Evolutionary conservation across 371 early-diverging fungal genomes (phyloP).

Genomic region (Mucor mucedo): DNA sequence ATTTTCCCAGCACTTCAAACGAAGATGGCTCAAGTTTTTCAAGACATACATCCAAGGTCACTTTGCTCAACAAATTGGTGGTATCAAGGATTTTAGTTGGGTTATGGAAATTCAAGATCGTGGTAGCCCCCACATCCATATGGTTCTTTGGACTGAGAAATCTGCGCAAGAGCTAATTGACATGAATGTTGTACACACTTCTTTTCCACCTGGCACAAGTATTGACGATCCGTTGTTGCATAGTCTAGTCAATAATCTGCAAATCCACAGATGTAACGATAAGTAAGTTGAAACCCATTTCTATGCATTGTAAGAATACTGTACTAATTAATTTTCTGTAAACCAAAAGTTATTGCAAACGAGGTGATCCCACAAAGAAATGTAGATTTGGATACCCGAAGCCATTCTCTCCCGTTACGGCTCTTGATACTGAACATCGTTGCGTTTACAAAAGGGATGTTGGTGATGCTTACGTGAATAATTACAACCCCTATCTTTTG

Average conservation of each 20-base stretch:
- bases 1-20: constrained; percentile 5
- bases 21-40: constrained; percentile 12
- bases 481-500: no score
- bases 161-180: constrained; percentile 1
- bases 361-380: not conserved
- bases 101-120: constrained; percentile 8
- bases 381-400: constrained; percentile 9
- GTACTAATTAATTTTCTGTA: not conserved
- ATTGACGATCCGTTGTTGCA: constrained; percentile 8
- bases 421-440: no score
- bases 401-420: no score
- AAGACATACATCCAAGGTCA: not conserved
- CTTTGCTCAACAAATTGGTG: constrained; percentile 13
- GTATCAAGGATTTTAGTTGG: constrained; percentile 10
- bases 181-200: constrained; percentile 1
- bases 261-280: constrained; percentile 5
- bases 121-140: constrained; percentile 4
- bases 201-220: not conserved
- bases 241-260: not conserved
- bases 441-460: no score
- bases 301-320: no score
- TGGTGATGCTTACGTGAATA: no score
- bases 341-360: constrained; percentile 2
- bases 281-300: no score
- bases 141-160: constrained; percentile 10